Evolutionary conservation across 139 green algal species (phyloP).

Genomic region (Dunaliella primolecta): DNA sequence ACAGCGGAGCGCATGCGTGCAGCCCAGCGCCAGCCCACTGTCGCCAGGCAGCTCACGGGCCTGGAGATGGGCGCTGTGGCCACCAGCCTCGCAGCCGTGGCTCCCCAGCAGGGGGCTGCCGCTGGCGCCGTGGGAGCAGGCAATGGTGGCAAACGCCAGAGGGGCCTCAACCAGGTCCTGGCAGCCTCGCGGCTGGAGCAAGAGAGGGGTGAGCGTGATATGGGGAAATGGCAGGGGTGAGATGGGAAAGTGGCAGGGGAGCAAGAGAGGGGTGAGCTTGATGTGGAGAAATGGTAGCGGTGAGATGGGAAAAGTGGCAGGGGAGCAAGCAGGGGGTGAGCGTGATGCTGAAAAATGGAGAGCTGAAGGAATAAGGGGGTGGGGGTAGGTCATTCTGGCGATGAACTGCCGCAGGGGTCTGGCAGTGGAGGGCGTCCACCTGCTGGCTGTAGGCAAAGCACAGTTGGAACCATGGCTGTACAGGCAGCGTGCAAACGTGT

Average conservation of each 20-base stretch:
- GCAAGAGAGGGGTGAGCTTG: too few species aligned
- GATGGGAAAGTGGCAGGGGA: too few species aligned
- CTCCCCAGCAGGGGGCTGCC: neutral
- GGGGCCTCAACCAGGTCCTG: neutral
- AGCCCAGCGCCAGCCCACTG: neutral
- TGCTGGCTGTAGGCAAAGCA: too few species aligned
- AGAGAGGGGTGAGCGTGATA: neutral
- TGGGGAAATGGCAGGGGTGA: too few species aligned
- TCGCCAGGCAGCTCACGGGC: neutral
- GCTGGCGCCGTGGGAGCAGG: neutral
- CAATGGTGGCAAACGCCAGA: neutral
- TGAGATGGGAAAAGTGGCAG: too few species aligned
- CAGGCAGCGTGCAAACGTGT: too few species aligned
- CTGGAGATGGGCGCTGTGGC: neutral
- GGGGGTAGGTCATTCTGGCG: neutral
- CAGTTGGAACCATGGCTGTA: too few species aligned
- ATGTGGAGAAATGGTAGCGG: too few species aligned
- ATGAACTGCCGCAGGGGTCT: too few species aligned
- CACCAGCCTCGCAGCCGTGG: neutral
- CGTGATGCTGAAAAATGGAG: neutral
- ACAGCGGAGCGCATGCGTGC: constrained; percentile 6
- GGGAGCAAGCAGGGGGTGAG: neutral
- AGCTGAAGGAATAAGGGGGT: neutral
- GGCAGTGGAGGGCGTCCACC: too few species aligned
- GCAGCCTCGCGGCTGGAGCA: neutral